Conservation (phyloP, 129 eudicot species). For the Centrapalus pauciflorus region DNA sequence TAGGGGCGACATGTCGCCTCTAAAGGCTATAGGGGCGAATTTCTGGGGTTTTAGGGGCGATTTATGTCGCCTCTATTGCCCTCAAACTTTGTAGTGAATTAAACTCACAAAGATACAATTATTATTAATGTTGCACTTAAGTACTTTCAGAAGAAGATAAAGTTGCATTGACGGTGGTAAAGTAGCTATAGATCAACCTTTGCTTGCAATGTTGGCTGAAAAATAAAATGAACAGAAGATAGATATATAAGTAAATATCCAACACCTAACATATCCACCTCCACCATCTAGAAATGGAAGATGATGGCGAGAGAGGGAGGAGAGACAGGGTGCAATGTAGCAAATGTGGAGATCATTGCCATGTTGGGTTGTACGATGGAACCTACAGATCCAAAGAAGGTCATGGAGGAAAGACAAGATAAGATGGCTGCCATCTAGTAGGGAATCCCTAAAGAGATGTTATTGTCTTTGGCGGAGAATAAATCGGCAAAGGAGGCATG, state of each 20-base stretch:
- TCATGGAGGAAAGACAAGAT: not conserved
- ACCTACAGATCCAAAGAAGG: not conserved
- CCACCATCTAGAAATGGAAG: too few species aligned
- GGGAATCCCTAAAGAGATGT: too few species aligned
- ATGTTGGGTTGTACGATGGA: too few species aligned
- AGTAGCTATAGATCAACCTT: constrained; percentile 87
- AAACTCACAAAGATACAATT: not conserved
- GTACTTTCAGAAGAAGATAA: constrained; percentile 94
- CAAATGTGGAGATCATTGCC: too few species aligned
- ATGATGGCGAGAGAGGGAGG: too few species aligned
- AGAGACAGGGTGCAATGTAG: too few species aligned
- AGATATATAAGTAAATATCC: not conserved
- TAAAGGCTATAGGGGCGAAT: too few species aligned
- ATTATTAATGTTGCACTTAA: not conserved
- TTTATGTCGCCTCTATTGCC: too few species aligned
- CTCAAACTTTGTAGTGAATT: too few species aligned
- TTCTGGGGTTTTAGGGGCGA: too few species aligned
- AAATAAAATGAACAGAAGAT: not conserved
- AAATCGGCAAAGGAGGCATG: not conserved
- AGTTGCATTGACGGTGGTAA: too few species aligned
- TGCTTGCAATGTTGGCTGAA: constrained; percentile 80
- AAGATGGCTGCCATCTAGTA: not conserved
- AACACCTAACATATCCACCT: constrained; percentile 3
- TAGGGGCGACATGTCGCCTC: too few species aligned
- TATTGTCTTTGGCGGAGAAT: not conserved